These are phyloP conservation scores for Zasmidium angulare DNA, from an alignment of 2,329 filamentous ascomycete genomes.

Conservation along the genomic window DNA sequence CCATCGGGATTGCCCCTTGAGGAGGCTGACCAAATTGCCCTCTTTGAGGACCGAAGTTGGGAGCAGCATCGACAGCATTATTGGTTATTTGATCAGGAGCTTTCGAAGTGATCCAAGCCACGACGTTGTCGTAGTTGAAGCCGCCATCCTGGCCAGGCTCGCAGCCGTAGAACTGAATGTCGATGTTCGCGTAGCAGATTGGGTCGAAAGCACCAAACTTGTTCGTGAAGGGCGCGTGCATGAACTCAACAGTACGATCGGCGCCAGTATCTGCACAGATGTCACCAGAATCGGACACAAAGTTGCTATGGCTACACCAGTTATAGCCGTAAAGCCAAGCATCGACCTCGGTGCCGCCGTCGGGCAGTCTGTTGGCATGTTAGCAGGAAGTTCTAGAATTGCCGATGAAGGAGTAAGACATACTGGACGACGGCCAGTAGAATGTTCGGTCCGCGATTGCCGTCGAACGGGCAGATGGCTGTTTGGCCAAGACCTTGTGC, in stretches of 20 bases:
- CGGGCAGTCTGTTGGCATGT: slow-evolving; percentile 1
- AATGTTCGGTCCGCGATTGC: slow-evolving; percentile 10
- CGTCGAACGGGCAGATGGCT: slow-evolving; percentile 8
- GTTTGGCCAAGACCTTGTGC: neutral
- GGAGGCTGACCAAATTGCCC: neutral
- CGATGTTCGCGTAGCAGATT: slow-evolving; percentile 12
- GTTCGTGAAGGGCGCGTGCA: slow-evolving; percentile 7
- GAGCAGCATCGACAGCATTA: neutral
- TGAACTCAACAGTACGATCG: slow-evolving; percentile 8
- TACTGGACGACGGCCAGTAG: slow-evolving; percentile 10
- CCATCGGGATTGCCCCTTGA: neutral
- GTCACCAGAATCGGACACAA: slow-evolving; percentile 6
- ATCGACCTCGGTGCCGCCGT: slow-evolving; percentile 10
- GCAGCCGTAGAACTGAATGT: slow-evolving; percentile 10
- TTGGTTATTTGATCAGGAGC: neutral
- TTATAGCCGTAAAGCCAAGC: slow-evolving; percentile 15
- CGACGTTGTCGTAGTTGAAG: slow-evolving; percentile 1
- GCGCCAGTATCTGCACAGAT: slow-evolving; percentile 9
- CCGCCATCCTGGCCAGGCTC: neutral
- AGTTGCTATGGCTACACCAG: slow-evolving; percentile 14
- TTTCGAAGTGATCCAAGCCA: neutral
- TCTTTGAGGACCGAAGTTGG: neutral
- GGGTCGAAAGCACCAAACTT: slow-evolving; percentile 9
- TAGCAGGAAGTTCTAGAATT: neutral
- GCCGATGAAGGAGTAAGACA: neutral